Evolutionary conservation across 768 basidiomycete genomes (phyloP).

Genomic region (Mycena amicta): DNA sequence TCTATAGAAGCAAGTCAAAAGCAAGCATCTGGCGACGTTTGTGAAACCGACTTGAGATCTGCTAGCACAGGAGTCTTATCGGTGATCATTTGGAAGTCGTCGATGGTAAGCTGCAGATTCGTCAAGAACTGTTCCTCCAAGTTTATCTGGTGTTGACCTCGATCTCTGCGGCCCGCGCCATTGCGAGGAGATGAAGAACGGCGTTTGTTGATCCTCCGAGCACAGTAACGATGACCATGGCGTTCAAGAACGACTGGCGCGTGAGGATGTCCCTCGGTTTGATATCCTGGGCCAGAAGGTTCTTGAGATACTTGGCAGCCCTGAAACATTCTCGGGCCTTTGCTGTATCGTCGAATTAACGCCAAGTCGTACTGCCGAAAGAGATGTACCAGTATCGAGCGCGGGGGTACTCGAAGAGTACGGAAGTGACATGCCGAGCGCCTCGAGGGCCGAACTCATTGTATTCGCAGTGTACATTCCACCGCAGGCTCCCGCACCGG

Average conservation of each 20-base stretch:
- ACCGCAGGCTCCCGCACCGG: slow-evolving; percentile 82
- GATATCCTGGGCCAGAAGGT: slow-evolving; percentile 72
- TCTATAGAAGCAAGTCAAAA: slow-evolving; percentile 34
- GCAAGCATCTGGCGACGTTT: too few relatives aligned
- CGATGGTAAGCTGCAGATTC: slow-evolving; percentile 61
- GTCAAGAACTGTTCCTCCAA: neutral
- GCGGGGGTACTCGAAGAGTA: slow-evolving; percentile 84
- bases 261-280: slow-evolving; percentile 82
- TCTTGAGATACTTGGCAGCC: slow-evolving; percentile 77
- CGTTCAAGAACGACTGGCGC: slow-evolving; percentile 77
- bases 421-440: slow-evolving; percentile 82
- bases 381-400: slow-evolving; percentile 57
- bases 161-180: slow-evolving; percentile 79
- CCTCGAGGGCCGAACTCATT: slow-evolving; percentile 85
- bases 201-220: slow-evolving; percentile 90
- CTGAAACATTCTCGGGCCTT: slow-evolving; percentile 83
- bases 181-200: slow-evolving; percentile 81
- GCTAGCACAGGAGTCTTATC: slow-evolving; percentile 83
- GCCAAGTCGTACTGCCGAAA: neutral
- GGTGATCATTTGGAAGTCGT: slow-evolving; percentile 83
- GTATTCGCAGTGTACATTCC: slow-evolving; percentile 93
- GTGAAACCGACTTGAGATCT: slow-evolving; percentile 65
- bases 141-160: slow-evolving; percentile 16
- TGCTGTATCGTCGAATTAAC: slow-evolving; percentile 41
- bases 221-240: slow-evolving; percentile 76